Evolutionary conservation across 768 basidiomycete genomes (phyloP).

Genomic region (Serendipita sp.): DNA sequence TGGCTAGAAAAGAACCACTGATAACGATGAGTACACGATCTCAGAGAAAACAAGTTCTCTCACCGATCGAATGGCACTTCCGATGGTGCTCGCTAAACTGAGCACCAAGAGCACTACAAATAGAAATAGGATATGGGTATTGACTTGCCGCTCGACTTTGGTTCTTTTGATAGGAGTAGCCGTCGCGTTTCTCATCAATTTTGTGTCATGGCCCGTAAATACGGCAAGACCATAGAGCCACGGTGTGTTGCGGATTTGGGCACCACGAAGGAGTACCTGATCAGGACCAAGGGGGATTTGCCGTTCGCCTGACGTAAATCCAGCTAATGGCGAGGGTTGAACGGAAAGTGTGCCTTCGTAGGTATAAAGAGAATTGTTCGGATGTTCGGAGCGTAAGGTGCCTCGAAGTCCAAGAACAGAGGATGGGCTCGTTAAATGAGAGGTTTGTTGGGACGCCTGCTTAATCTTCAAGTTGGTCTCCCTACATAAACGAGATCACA

Average conservation of each 20-base stretch:
- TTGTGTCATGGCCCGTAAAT: constrained; percentile 96
- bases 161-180: constrained; percentile 95
- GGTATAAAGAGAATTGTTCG: constrained; percentile 94
- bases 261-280: constrained; percentile 84
- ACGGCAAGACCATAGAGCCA: constrained; percentile 93
- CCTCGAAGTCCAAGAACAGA: constrained; percentile 61
- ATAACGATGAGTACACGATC: not conserved
- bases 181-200: constrained; percentile 94
- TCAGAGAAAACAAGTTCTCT: constrained; percentile 13
- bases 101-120: constrained; percentile 76
- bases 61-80: constrained; percentile 71
- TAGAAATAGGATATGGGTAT: constrained; percentile 87
- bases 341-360: constrained; percentile 44
- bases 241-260: constrained; percentile 87
- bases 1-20: constrained; percentile 74
- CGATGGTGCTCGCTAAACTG: constrained; percentile 81
- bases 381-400: constrained; percentile 82
- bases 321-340: constrained; percentile 45
- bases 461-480: constrained; percentile 99
- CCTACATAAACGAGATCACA: constrained; percentile 23
- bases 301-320: constrained; percentile 37
- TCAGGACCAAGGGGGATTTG: constrained; percentile 88
- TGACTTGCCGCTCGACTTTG: constrained; percentile 89
- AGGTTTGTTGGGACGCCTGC: constrained; percentile 74
- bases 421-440: constrained; percentile 58